A percentile compares a stretch with the other conserved stretches of the same genome.
These are phyloP conservation scores for Flueggea neowawraea DNA, from an alignment of 441 rosid genomes.

Conservation along the genomic window DNA sequence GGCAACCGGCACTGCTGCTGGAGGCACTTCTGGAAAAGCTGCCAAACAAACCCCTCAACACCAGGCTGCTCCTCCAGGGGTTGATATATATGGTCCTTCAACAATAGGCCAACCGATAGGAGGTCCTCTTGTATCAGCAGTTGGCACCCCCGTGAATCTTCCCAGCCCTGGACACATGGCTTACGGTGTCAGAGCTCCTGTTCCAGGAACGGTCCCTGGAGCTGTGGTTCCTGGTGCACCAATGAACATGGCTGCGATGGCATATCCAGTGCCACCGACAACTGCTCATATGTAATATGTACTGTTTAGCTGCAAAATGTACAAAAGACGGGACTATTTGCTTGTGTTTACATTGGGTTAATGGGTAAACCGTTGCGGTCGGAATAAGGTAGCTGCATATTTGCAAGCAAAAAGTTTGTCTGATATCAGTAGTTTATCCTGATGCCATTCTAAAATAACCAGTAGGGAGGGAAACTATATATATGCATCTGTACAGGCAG, in stretches of 20 bases:
- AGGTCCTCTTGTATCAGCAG: conserved; percentile 82
- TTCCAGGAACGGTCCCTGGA: conserved; percentile 60
- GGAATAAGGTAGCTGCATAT: too few relatives aligned
- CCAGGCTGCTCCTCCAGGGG: conserved; percentile 46
- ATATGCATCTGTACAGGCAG: too few relatives aligned
- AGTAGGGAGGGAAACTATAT: too few relatives aligned
- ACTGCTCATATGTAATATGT: conserved; percentile 70
- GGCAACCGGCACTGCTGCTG: conserved; percentile 46
- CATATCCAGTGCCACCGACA: conserved; percentile 73
- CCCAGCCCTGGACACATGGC: conserved; percentile 63
- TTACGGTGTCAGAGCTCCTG: conserved; percentile 69
- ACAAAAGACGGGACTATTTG: too few relatives aligned
- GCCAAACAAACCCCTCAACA: conserved; percentile 52
- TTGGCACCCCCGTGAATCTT: conserved; percentile 92
- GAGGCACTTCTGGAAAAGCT: conserved; percentile 56
- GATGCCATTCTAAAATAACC: too few relatives aligned
- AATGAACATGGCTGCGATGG: conserved; percentile 62
- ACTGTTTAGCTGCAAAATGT: conserved; percentile 5
- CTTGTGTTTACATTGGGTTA: too few relatives aligned
- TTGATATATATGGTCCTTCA: conserved; percentile 65
- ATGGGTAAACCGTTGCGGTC: too few relatives aligned
- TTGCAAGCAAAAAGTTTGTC: background rate
- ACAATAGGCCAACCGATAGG: conserved; percentile 86
- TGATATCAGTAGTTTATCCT: conserved; percentile 13
- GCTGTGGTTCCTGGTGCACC: conserved; percentile 82